Evolutionary conservation across 2,329 filamentous ascomycete genomes (phyloP), one percentile per base, ranked within the genome.

Genomic region (Penicillium brevicompactum): DNA sequence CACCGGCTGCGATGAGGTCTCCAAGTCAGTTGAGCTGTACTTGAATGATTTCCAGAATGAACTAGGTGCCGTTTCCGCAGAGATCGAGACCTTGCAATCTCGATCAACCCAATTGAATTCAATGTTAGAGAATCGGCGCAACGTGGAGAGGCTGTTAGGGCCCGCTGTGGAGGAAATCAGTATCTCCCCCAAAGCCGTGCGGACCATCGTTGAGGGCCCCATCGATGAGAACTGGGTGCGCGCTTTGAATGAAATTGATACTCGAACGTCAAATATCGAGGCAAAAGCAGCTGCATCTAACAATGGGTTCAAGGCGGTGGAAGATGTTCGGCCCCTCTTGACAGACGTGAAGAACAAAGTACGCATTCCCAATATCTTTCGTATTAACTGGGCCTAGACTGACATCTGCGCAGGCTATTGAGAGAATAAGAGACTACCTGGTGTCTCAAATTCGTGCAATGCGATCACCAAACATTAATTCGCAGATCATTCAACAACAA

Each of bases 401-500:
- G 50, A 64, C 47, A 18, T 46, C 27, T 27, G 1, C 48, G 32
- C 53, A 89, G 86, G 93, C 92, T n/a, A 82, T 96, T 27, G 92
- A 97, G 74, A 86, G 94, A 53, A 96, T 97, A 72, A 85, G 95
- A 55, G 94, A 99, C 73, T 95, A 96, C 68, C 82, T 99, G 37
- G 94, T 99, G 11, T 85, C 90, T 14, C 93, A 97, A 72, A 94
- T 99, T 71, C 96, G 96, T 74, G 91, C 92, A 4, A 80, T 99
- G 49, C 86, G 94, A 53, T 96, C 93, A 24, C 94, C 94, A 13
- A 94, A 93, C 67, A 96, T 97, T 72, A 97, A 99, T 72, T 92
- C 93, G 2, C 94, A 99, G 71, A 89, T 97, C 54, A 92, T 99
- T 46, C 94, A 99, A 71, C 92, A 97, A 67, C 91, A 96, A 69